Evolutionary conservation across 176 grass and related monocot species (phyloP).

Genomic region (Microstegium vimineum): DNA sequence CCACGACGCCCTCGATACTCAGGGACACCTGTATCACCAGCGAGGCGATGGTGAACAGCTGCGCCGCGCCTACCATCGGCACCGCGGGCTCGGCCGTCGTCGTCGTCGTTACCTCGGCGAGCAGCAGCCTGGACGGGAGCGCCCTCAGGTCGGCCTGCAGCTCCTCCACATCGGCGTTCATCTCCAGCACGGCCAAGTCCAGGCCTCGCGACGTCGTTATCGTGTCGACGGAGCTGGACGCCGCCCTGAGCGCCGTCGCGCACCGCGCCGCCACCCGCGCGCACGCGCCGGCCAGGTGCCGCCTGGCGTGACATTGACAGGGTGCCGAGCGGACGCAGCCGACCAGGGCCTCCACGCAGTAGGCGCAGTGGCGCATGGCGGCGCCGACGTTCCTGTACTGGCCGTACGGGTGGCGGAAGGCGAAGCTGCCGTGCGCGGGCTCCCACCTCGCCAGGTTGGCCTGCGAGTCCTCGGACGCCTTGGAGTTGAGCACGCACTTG

Average conservation of each 20-base stretch:
- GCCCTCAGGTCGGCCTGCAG: conserved; percentile 56
- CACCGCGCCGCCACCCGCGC: conserved; percentile 44
- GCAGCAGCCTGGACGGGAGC: conserved; percentile 35
- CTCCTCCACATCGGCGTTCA: conserved; percentile 71
- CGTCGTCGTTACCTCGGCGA: conserved; percentile 1
- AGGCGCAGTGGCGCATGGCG: conserved; percentile 77
- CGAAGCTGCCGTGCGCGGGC: conserved; percentile 63
- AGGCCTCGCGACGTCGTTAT: conserved; percentile 44
- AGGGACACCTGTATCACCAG: conserved; percentile 68
- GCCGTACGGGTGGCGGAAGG: conserved; percentile 76
- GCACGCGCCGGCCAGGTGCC: conserved; percentile 49
- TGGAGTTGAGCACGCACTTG: conserved; percentile 86
- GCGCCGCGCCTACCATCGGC: conserved; percentile 47
- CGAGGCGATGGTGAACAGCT: conserved; percentile 55
- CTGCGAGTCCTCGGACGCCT: conserved; percentile 86
- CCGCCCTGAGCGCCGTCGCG: conserved; percentile 53
- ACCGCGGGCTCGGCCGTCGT: not conserved
- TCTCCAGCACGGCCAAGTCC: conserved; percentile 55
- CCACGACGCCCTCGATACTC: conserved; percentile 49
- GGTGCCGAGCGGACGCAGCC: conserved; percentile 40
- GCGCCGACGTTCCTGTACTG: conserved; percentile 76
- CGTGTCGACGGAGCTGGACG: conserved; percentile 48
- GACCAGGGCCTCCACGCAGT: conserved; percentile 76
- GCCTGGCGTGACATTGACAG: conserved; percentile 41
- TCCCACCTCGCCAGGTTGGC: conserved; percentile 94